A percentile compares a stretch with the other conserved stretches of the same genome.
phyloP scores from a whole-genome alignment of 352 stramenopile genomes.

The Globisporangium rhizosaccharum region DNA sequence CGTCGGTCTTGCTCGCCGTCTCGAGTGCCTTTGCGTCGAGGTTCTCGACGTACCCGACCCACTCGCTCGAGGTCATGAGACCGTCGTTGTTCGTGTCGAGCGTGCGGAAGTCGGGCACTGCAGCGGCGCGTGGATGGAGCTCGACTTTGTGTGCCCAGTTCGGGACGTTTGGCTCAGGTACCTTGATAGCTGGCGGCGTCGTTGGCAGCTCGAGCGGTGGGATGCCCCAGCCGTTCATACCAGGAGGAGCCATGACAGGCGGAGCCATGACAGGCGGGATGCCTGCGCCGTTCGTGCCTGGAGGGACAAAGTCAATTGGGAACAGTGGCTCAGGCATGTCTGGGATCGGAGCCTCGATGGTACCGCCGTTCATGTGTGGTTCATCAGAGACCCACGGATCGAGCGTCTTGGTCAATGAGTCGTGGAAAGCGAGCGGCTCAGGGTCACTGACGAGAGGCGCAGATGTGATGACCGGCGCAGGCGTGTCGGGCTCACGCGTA shows the following conservation, averaged over 20 bases:
- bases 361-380: too few relatives aligned
- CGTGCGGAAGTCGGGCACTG: slow-evolving; percentile 9
- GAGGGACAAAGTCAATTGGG: not conserved
- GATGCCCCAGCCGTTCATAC: not conserved
- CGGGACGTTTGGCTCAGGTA: not conserved
- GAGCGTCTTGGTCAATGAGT: too few relatives aligned
- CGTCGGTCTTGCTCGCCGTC: slow-evolving; percentile 9
- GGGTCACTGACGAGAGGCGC: too few relatives aligned
- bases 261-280: not conserved
- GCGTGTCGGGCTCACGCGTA: too few relatives aligned
- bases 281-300: slow-evolving; percentile 1
- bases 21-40: slow-evolving; percentile 13
- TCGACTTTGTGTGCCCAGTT: not conserved
- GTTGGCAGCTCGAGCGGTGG: not conserved
- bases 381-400: not conserved
- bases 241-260: too few relatives aligned
- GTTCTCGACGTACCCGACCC: slow-evolving; percentile 20
- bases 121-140: not conserved
- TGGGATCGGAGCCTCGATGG: not conserved
- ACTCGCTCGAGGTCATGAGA: slow-evolving; percentile 17
- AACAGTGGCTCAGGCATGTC: not conserved
- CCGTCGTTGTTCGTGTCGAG: slow-evolving; percentile 21
- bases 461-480: not conserved
- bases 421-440: too few relatives aligned
- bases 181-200: not conserved